A percentile compares a stretch with the other conserved stretches of the same genome.
phyloP scores from a whole-genome alignment of 495 filamentous ascomycete genomes.

The Penicillium verhagenii region DNA sequence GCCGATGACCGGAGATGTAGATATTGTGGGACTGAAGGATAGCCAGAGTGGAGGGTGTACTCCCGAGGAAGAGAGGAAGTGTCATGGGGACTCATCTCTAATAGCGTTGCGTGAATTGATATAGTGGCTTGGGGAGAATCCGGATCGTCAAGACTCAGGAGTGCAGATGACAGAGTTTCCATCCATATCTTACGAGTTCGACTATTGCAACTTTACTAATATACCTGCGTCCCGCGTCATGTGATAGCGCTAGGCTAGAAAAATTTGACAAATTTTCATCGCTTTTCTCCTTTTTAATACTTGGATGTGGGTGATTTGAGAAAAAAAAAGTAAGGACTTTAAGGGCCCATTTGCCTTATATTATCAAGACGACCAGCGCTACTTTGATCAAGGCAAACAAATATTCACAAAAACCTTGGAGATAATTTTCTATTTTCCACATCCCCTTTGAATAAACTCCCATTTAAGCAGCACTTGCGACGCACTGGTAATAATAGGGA shows the following conservation, averaged over 20 bases:
- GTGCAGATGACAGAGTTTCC: too few relatives aligned
- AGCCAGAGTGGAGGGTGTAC: conserved; percentile 35
- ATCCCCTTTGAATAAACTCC: not conserved
- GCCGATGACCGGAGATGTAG: conserved; percentile 35
- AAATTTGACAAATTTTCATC: too few relatives aligned
- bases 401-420: too few relatives aligned
- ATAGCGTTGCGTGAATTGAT: not conserved
- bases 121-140: too few relatives aligned
- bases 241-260: too few relatives aligned
- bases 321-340: not conserved
- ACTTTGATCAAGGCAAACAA: not conserved
- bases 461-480: conserved; percentile 22
- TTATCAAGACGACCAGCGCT: not conserved
- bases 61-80: conserved; percentile 24
- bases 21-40: conserved; percentile 37
- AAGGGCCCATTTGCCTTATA: not conserved
- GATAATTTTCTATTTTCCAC: not conserved
- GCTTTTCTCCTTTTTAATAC: too few relatives aligned
- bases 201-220: too few relatives aligned
- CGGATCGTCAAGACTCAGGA: too few relatives aligned
- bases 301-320: too few relatives aligned
- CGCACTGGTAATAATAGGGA: conserved; percentile 52
- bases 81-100: not conserved
- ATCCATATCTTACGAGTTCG: too few relatives aligned
- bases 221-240: too few relatives aligned